These are phyloP conservation scores for Platanthera guangdongensis DNA, from an alignment of 106 monocot genomes.

Conservation along the genomic window DNA sequence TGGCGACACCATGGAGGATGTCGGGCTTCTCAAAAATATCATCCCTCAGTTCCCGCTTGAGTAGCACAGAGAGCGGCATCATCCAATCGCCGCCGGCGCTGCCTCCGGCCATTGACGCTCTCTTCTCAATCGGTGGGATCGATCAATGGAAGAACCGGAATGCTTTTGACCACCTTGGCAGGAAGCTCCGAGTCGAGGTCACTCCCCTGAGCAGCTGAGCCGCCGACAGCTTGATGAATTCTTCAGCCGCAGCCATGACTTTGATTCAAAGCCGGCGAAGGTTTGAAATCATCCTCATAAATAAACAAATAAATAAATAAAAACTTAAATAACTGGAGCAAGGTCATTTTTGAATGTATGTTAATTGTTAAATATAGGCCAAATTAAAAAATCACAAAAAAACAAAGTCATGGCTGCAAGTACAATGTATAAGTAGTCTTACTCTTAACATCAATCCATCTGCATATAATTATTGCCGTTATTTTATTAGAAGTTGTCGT, in stretches of 20 bases:
- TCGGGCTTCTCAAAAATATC: constrained; percentile 38
- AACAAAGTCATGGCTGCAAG: too few species aligned
- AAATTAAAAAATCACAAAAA: too few species aligned
- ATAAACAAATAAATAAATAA: too few species aligned
- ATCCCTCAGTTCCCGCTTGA: constrained; percentile 29
- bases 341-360: too few species aligned
- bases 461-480: too few species aligned
- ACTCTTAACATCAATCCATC: too few species aligned
- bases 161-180: not conserved
- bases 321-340: too few species aligned
- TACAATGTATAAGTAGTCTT: too few species aligned
- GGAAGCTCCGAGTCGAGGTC: not conserved
- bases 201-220: not conserved
- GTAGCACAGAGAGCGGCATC: constrained; percentile 34
- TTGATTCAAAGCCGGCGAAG: not conserved
- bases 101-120: not conserved
- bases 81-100: not conserved
- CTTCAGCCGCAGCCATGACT: not conserved
- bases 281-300: too few species aligned
- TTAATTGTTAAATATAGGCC: too few species aligned
- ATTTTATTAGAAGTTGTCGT: too few species aligned
- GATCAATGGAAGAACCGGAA: not conserved
- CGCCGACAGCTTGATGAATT: not conserved
- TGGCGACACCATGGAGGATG: constrained; percentile 23
- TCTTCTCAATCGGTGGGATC: too few species aligned